These are phyloP conservation scores for Rhizopus microsporus DNA, from an alignment of 371 early-diverging fungal species.

Conservation along the genomic window DNA sequence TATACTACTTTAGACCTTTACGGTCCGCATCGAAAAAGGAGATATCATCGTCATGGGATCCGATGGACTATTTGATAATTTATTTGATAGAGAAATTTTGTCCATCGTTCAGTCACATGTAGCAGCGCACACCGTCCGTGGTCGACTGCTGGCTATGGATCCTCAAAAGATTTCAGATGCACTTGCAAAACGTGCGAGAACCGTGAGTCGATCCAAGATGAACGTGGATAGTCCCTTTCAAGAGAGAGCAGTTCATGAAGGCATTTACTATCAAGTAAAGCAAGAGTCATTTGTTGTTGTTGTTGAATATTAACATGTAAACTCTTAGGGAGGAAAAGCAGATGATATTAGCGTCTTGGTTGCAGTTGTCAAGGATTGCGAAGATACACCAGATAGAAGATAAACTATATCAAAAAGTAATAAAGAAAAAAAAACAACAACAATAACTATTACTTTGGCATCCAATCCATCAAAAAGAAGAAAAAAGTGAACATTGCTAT, in stretches of 20 bases:
- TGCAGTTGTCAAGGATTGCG: constrained; percentile 62
- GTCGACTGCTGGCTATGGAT: constrained; percentile 37
- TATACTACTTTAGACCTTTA: constrained; percentile 37
- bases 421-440: too few relatives aligned
- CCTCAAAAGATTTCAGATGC: constrained; percentile 76
- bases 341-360: constrained; percentile 82
- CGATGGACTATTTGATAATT: constrained; percentile 81
- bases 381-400: constrained; percentile 42
- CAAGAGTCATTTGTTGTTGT: neutral
- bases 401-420: too few relatives aligned
- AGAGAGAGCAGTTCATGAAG: constrained; percentile 72
- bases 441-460: too few relatives aligned
- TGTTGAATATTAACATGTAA: constrained; percentile 12
- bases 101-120: constrained; percentile 67
- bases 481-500: too few relatives aligned
- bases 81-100: constrained; percentile 81
- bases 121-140: constrained; percentile 37
- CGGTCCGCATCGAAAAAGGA: constrained; percentile 74
- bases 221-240: constrained; percentile 82
- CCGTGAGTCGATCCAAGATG: constrained; percentile 67
- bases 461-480: too few relatives aligned
- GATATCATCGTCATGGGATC: constrained; percentile 76
- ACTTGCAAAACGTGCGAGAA: constrained; percentile 70
- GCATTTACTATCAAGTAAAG: constrained; percentile 58
- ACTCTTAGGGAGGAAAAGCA: constrained; percentile 73